Evolutionary conservation across 129 eudicot genomes (phyloP).

Genomic region (Flaveria brownii): DNA sequence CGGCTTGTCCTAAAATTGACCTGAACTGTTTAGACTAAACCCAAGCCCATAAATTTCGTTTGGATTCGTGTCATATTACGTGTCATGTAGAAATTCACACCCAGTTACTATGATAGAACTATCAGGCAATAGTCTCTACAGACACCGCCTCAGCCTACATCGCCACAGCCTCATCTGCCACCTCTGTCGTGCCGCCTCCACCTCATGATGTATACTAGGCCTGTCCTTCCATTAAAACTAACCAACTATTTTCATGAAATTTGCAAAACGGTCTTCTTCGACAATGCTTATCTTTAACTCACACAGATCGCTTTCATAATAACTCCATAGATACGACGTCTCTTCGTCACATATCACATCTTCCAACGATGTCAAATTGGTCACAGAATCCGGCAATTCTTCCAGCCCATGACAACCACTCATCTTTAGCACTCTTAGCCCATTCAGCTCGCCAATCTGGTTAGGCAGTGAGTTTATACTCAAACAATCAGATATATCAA

Average conservation of each 20-base stretch:
- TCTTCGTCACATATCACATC: constrained; percentile 17
- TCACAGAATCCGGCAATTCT: constrained; percentile 15
- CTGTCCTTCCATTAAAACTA: background rate
- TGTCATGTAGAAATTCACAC: too few relatives aligned
- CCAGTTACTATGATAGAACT: too few relatives aligned
- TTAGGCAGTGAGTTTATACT: constrained; percentile 15
- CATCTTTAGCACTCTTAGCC: constrained; percentile 20
- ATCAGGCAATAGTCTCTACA: too few relatives aligned
- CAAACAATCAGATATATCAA: constrained; percentile 20
- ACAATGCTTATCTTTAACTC: background rate
- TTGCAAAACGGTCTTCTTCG: background rate
- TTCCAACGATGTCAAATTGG: constrained; percentile 8
- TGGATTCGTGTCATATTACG: too few relatives aligned
- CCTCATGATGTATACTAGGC: too few relatives aligned
- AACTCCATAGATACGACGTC: constrained; percentile 13
- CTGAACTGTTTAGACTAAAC: too few relatives aligned
- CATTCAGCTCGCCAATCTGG: background rate
- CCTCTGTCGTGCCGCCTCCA: too few relatives aligned
- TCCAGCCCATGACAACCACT: constrained; percentile 11
- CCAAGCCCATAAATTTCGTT: too few relatives aligned
- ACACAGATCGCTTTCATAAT: constrained; percentile 2
- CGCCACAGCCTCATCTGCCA: too few relatives aligned
- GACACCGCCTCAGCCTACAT: too few relatives aligned
- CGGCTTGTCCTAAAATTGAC: too few relatives aligned
- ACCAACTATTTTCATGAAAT: constrained; percentile 13